Base-by-base conservation (phyloP, 257 asterid genomes). In the Apocynum venetum region DNA sequence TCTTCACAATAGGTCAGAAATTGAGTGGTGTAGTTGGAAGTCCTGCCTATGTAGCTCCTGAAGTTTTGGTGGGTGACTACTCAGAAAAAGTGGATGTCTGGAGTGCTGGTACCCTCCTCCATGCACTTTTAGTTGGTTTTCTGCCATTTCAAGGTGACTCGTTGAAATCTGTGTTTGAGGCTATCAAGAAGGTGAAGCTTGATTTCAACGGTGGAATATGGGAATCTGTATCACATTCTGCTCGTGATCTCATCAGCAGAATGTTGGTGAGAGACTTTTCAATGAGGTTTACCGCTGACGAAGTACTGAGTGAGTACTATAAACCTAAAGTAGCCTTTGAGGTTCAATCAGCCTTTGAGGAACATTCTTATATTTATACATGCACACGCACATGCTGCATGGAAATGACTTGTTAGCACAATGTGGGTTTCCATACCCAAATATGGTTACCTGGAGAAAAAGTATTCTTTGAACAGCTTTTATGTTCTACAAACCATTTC, bases 41-140 rank as follows among this genome's bases (percentile, higher is more conserved):
- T 83, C 97, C 98, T 77, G 97, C 97, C 80, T 93, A 93, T 78
- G 89, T 93, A 79, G 97, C 98, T 72, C 98, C 98, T 31, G 97
- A 93, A 83, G 90, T 93, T 80, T 86, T 93, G 84, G 67, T 84
- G 36, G 97, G 98, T 81, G 88, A 89, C 86, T 93, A 93, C 87
- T 89, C 97, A 0, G 92, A 90, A 84, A 91, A 91, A 80, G 94
- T 91, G 85, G 98, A 93, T 80, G 86, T 93, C 51, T 93, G 98
- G 98, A 86, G 98, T 83, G 96, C 91, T 2, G 97, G 98, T 84
- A 91, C 91, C 80, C 96, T 90, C 76, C 96, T 93, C 31, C 93
- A 93, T 79, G 96, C 92, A 65, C 98, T 93, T 80, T 83, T 93
- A 85, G 90, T 89, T 76, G 97, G 97, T 74, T 78, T 81, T 75